Evolutionary conservation across 345 rosid species (phyloP), one percentile per base, ranked within the genome.

Genomic region (Brassica cretica): DNA sequence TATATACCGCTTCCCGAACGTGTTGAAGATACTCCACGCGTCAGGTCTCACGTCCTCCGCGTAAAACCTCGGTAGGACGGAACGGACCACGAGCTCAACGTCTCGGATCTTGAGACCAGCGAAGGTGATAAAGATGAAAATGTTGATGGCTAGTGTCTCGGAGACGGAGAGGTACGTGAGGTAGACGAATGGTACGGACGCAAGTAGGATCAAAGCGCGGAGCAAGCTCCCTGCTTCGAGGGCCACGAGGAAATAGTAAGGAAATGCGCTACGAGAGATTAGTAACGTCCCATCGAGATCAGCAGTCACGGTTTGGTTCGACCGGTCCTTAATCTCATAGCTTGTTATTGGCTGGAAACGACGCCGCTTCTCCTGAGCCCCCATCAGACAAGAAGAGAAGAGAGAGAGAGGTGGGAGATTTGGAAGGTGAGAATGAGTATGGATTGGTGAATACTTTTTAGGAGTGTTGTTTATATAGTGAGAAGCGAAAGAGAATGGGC

Each of bases 21-120:
- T 86, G 63, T 82, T 91, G 83, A 92, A 92, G 63, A 94, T 88
- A 62, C 80, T 71, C 98, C 98, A 95, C 1, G 88, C 80, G 53
- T 93, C 92, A 0, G 94, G 96, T 71, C 86, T 96, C 41, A 95
- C 98, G 68, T 95, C 98, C 59, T 93, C 98, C 0, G 93, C 89
- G 58, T 91, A 95, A 75, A 95, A 95, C 71, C 73, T 90, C 0
- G 98, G 91, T 51, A 94, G 80, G 8, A 94, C 95, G 8, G 98
- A 94, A 79, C 91, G 80, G 6, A 88, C 84, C 65, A 89, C 98
- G 2, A 89, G 84, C 87, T 94, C 98, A 8, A 94, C 71, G 74
- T 94, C 93, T 46, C 82, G 77, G 10, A 88, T 71, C 65, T 88
- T 91, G 53, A 94, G 78, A 59, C 98, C 97, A 0, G 90, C 85